A percentile compares a stretch with the other conserved stretches of the same genome.
These are phyloP conservation scores for Gaeumannomyces tritici DNA, from an alignment of 2,329 filamentous ascomycete genomes.

Conservation along the genomic window DNA sequence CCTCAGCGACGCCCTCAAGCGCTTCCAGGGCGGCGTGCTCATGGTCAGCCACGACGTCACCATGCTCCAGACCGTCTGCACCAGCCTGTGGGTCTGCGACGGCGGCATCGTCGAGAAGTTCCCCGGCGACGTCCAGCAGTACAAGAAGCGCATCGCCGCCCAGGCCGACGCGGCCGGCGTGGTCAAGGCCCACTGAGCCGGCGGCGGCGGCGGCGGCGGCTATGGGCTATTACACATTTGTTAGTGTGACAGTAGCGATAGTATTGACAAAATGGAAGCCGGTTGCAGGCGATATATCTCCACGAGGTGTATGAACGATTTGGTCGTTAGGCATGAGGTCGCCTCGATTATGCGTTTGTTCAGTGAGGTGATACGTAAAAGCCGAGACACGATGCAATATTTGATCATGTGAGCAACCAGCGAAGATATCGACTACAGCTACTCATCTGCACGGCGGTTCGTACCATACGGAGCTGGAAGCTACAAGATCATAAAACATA, in stretches of 20 bases:
- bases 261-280: not conserved
- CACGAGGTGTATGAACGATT: not conserved
- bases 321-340: not conserved
- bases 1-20: constrained; percentile 68
- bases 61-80: constrained; percentile 95
- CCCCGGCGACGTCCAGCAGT: constrained; percentile 85
- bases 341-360: too few relatives aligned
- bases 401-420: too few relatives aligned
- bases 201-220: not conserved
- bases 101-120: constrained; percentile 92
- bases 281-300: not conserved
- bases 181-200: constrained; percentile 51
- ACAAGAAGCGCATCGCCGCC: constrained; percentile 91
- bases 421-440: too few relatives aligned
- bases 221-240: not conserved
- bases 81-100: constrained; percentile 92
- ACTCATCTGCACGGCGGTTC: too few relatives aligned
- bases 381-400: too few relatives aligned
- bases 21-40: constrained; percentile 88
- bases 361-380: too few relatives aligned
- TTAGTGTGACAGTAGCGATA: not conserved
- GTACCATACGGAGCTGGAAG: too few relatives aligned
- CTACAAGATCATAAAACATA: too few relatives aligned
- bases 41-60: constrained; percentile 99
- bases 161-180: constrained; percentile 86